These are phyloP conservation scores for Aspergillus sergii DNA, from an alignment of 2,329 filamentous ascomycete genomes.

Conservation along the genomic window DNA sequence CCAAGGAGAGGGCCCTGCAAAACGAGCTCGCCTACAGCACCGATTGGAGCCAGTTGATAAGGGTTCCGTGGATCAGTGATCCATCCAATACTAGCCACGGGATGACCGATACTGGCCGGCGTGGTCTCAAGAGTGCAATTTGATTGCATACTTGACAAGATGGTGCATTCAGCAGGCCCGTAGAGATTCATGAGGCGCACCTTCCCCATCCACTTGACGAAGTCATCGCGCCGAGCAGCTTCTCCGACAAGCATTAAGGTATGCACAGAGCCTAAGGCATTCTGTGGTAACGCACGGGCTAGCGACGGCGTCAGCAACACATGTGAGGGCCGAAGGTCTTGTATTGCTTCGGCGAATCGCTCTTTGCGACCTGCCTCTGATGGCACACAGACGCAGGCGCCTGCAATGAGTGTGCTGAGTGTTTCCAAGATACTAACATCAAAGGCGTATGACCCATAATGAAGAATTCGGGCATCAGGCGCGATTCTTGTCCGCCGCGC, in stretches of 20 bases:
- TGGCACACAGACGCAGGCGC: constrained; percentile 10
- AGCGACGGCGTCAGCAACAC: background rate
- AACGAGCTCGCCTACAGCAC: background rate
- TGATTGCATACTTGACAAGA: background rate
- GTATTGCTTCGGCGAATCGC: background rate
- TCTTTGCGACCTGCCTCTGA: background rate
- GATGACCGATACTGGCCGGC: background rate
- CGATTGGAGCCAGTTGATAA: background rate
- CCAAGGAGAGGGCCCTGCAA: background rate
- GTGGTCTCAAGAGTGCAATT: no score
- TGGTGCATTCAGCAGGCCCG: background rate
- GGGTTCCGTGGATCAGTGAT: background rate
- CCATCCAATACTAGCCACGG: background rate
- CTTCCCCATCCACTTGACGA: background rate
- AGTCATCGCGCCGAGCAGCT: background rate
- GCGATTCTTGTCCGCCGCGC: background rate
- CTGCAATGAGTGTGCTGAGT: background rate
- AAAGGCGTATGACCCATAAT: background rate
- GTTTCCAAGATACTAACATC: constrained; percentile 7
- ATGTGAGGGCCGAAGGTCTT: background rate
- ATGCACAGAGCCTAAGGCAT: background rate
- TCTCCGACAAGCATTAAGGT: background rate
- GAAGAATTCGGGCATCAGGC: background rate
- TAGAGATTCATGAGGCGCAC: background rate
- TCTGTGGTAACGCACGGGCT: background rate